phyloP scores from a whole-genome alignment of 768 basidiomycete species.

The Boletus bicolor region DNA sequence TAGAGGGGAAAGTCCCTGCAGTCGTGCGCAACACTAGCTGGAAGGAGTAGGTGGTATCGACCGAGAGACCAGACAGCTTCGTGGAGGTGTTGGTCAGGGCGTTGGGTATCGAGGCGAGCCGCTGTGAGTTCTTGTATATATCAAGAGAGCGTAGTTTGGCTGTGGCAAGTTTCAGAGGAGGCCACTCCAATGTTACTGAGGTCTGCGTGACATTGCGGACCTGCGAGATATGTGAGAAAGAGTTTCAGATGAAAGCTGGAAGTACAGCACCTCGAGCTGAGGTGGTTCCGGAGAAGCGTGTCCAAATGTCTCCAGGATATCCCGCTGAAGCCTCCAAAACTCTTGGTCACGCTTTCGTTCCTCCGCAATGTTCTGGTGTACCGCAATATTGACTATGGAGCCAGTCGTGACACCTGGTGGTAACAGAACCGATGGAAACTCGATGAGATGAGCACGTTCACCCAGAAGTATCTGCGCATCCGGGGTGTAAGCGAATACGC shows the following conservation, averaged over 20 bases:
- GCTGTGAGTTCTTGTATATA: conserved; percentile 88
- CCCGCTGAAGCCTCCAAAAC: conserved; percentile 81
- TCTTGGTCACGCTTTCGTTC: conserved; percentile 78
- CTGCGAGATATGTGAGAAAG: conserved; percentile 34
- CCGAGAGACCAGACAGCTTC: conserved; percentile 77
- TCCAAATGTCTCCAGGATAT: conserved; percentile 77
- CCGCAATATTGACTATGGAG: conserved; percentile 96
- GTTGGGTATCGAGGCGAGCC: conserved; percentile 82
- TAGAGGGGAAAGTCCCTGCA: conserved; percentile 87
- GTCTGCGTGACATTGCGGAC: conserved; percentile 96
- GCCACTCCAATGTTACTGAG: conserved; percentile 96
- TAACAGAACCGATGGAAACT: conserved; percentile 93
- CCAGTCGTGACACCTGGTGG: conserved; percentile 92
- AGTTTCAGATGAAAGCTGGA: neutral
- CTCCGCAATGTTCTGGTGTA: conserved; percentile 81
- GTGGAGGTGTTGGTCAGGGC: conserved; percentile 83
- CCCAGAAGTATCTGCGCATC: conserved; percentile 76
- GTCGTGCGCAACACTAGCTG: conserved; percentile 92
- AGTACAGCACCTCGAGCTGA: conserved; percentile 57
- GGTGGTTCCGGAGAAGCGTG: conserved; percentile 64
- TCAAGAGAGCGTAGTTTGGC: conserved; percentile 86
- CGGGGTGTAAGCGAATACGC: conserved; percentile 1
- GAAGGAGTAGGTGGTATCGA: conserved; percentile 87
- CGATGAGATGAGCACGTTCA: conserved; percentile 92
- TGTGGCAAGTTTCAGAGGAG: conserved; percentile 75